A percentile compares a stretch with the other conserved stretches of the same genome.
phyloP scores from a whole-genome alignment of 805 yeast species.

The Monosporozyma siamensis region DNA sequence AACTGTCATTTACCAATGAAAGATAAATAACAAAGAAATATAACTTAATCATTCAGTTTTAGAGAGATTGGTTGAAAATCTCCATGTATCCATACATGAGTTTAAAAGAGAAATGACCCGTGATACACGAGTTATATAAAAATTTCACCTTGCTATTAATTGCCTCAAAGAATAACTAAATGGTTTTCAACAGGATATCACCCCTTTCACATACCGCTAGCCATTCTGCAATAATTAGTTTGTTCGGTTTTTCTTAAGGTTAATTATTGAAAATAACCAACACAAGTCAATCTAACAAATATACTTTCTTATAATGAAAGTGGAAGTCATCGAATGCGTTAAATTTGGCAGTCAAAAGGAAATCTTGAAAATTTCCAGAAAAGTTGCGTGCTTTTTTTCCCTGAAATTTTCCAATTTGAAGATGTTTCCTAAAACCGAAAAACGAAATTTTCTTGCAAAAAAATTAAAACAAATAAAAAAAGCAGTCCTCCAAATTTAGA shows the following conservation, averaged over 20 bases:
- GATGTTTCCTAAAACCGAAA: not conserved
- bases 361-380: not conserved
- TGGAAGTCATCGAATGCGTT: not conserved
- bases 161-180: conserved; percentile 27
- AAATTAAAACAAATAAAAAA: not conserved
- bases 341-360: not conserved
- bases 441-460: not conserved
- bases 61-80: too few relatives aligned
- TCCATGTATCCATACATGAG: conserved; percentile 2
- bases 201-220: conserved; percentile 34
- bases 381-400: not conserved
- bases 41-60: too few relatives aligned
- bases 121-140: too few relatives aligned
- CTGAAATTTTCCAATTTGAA: not conserved
- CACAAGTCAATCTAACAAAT: too few relatives aligned
- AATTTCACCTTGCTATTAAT: not conserved
- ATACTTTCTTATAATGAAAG: not conserved
- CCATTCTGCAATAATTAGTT: conserved; percentile 25
- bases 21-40: not conserved
- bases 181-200: conserved; percentile 34
- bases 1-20: not conserved
- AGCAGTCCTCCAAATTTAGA: not conserved
- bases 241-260: conserved; percentile 3
- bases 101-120: too few relatives aligned
- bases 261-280: too few relatives aligned